These are phyloP conservation scores for Paxillus ammoniavirescens DNA, from an alignment of 768 basidiomycete species.

Conservation along the genomic window DNA sequence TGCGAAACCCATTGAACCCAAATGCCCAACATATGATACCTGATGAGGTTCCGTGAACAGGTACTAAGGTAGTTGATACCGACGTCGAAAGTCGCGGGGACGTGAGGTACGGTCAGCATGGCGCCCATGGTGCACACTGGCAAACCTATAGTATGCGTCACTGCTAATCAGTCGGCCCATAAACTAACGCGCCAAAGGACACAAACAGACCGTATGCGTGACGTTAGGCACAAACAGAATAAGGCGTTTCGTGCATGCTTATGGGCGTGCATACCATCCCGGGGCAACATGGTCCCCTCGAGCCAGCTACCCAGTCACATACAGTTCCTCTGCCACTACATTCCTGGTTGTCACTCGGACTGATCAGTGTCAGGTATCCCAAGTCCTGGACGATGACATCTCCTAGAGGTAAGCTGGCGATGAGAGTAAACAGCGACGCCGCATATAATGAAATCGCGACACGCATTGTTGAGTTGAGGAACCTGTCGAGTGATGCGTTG, in stretches of 20 bases:
- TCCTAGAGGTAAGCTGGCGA: slow-evolving; percentile 1
- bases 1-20: neutral
- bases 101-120: too few species aligned
- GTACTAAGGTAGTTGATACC: too few species aligned
- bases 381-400: neutral
- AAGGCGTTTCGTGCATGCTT: slow-evolving; percentile 2
- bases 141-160: too few species aligned
- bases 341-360: neutral
- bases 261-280: slow-evolving; percentile 13
- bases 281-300: slow-evolving; percentile 15
- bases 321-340: slow-evolving; percentile 4
- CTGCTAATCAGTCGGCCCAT: too few species aligned
- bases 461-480: slow-evolving; percentile 7
- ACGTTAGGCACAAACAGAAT: slow-evolving; percentile 9
- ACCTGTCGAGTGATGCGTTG: too few species aligned
- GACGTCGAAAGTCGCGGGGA: too few species aligned
- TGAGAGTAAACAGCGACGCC: neutral
- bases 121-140: too few species aligned
- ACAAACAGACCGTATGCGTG: neutral
- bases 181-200: too few species aligned
- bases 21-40: too few species aligned
- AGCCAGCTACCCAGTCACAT: slow-evolving; percentile 16
- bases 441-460: neutral
- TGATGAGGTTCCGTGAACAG: too few species aligned
- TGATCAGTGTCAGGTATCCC: neutral